phyloP scores from a whole-genome alignment of 2,329 filamentous ascomycete genomes.

The Aureobasidium sp. region DNA sequence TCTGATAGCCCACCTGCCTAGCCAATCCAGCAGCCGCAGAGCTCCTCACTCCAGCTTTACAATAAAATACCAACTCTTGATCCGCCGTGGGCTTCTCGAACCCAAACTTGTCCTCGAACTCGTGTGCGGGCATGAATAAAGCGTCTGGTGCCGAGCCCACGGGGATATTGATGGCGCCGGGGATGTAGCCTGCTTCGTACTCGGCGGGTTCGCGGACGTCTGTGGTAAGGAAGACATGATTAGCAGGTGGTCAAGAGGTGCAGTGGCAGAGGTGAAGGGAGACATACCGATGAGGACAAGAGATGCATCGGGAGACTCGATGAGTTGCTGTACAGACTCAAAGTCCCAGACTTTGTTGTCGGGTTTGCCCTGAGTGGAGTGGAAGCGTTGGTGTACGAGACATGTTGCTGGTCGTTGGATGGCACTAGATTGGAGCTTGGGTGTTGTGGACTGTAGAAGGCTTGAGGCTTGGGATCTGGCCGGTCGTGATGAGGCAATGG shows the following conservation, averaged over 20 bases:
- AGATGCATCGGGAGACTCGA: constrained; percentile 25
- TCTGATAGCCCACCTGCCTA: constrained; percentile 63
- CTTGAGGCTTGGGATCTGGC: background rate
- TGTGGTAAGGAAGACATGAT: background rate
- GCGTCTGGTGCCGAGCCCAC: constrained; percentile 69
- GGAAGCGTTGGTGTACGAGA: background rate
- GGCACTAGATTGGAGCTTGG: constrained; percentile 6
- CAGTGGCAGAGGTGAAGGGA: background rate
- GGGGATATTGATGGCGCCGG: constrained; percentile 74
- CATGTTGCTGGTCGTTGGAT: constrained; percentile 10
- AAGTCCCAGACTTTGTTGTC: background rate
- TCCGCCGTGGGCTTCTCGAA: constrained; percentile 58
- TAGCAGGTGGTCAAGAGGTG: background rate
- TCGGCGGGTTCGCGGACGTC: constrained; percentile 69
- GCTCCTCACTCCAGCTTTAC: constrained; percentile 82
- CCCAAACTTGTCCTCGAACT: constrained; percentile 77
- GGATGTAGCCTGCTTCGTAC: constrained; percentile 61
- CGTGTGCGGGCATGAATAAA: constrained; percentile 64
- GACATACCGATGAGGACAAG: constrained; percentile 25
- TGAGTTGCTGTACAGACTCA: constrained; percentile 26
- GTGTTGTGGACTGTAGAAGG: background rate
- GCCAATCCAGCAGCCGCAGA: constrained; percentile 70
- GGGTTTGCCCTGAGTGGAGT: constrained; percentile 10
- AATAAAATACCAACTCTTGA: constrained; percentile 70
- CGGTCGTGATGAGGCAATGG: background rate